Percentiles rank a stretch among this genome's conserved stretches.
Evolutionary conservation across 2,329 filamentous ascomycete genomes (phyloP).

Genomic region (Fusarium equiseti): DNA sequence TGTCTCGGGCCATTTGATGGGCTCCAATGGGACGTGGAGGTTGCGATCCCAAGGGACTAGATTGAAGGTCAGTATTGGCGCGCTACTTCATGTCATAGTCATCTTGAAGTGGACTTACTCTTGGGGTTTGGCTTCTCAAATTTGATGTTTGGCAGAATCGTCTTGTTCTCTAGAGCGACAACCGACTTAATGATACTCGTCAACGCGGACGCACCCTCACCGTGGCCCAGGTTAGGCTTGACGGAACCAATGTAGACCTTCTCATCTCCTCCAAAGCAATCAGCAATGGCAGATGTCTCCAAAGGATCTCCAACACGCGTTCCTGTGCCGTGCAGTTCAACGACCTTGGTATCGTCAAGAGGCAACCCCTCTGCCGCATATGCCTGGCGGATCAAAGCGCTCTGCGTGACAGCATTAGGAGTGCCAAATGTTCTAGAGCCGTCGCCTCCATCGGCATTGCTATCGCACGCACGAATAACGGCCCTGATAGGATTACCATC

Average conservation of each 20-base stretch:
- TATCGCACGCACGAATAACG: background rate
- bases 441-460: conserved; percentile 1
- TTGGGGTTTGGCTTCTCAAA: conserved; percentile 32
- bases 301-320: background rate
- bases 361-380: background rate
- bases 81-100: too few relatives aligned
- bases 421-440: too few relatives aligned
- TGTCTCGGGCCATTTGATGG: too few relatives aligned
- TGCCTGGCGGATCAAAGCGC: background rate
- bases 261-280: conserved; percentile 44
- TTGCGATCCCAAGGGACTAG: too few relatives aligned
- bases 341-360: background rate
- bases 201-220: conserved; percentile 48
- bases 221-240: conserved; percentile 12
- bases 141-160: conserved; percentile 50
- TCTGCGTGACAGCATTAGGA: too few relatives aligned
- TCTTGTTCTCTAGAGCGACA: conserved; percentile 48
- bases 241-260: conserved; percentile 58
- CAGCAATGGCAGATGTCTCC: background rate
- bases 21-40: too few relatives aligned
- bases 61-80: too few relatives aligned
- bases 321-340: background rate
- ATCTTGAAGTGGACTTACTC: background rate
- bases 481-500: conserved; percentile 16
- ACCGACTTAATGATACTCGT: conserved; percentile 48